Evolutionary conservation across 1,284 basidiomycete species (phyloP), one percentile per base, ranked within the genome.

Genomic region (Cutaneotrichosporon sp.): DNA sequence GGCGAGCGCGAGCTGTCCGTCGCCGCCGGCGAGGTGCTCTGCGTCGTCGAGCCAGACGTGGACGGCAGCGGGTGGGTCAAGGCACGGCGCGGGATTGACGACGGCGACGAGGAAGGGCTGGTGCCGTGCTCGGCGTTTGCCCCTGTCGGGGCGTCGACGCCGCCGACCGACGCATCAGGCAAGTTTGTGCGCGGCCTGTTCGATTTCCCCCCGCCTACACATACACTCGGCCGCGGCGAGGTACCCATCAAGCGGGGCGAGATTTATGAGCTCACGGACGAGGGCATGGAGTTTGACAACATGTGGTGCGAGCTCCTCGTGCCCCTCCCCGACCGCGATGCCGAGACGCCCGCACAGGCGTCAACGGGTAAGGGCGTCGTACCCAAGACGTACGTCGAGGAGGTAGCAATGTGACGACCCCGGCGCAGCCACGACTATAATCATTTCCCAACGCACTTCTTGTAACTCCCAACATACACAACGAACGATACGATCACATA

Each of bases 241-340:
- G 48, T 52, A 3, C n/a, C 41, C 8, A 43, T 62, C 21, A 17
- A 18, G 7, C 48, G 51, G 34, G 39, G 54, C 48, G 34, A 33
- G 12, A 49, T 62, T 17, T 59, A 62, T 58, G 60, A 62, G 51
- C 58, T 62, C 18, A 51, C 47, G 8, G 34, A 47, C 44, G 57
- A 56, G 41, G 60, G 60, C n/a, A 52, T 54, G 50, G 48, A 45
- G n/a, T 62, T 51, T 30, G 60, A 59, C 42, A 36, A 57, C 10
- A 20, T 49, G 14, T 62, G 60, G 60, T 52, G 48, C 34, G 60
- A 62, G 53, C 41, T 62, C 5, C 51, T 59, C 30, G 58, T 59
- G 4, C 54, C 56, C 8, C 47, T 47, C 4, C 47, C 51, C 15
- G 46, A 46, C 8, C 45, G 37, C 17, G 44, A 50, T 18, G 23